These are phyloP conservation scores for Colletotrichum musae DNA, from an alignment of 2,329 filamentous ascomycete species.

Conservation along the genomic window DNA sequence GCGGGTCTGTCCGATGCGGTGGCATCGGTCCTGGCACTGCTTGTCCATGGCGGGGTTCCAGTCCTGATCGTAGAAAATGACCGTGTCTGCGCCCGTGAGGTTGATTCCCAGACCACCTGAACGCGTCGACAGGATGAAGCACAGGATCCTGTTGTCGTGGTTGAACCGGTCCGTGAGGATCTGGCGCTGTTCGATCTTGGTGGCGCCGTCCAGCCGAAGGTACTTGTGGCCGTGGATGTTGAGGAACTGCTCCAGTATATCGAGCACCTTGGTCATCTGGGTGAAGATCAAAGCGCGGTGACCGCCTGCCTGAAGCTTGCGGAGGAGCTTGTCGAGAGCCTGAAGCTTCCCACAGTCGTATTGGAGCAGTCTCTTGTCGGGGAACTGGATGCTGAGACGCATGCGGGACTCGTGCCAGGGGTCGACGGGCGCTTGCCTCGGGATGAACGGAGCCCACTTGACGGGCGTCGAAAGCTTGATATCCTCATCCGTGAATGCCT, in stretches of 20 bases:
- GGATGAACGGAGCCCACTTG: conserved; percentile 69
- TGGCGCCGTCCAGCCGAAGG: conserved; percentile 94
- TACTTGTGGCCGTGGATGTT: conserved; percentile 99
- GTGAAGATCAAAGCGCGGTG: conserved; percentile 98
- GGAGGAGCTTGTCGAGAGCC: conserved; percentile 86
- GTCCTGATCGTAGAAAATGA: conserved; percentile 99
- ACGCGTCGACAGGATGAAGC: conserved; percentile 94
- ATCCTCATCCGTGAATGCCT: conserved; percentile 70
- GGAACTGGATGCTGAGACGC: conserved; percentile 94
- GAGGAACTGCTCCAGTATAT: conserved; percentile 97
- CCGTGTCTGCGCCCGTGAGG: conserved; percentile 94
- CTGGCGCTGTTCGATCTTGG: conserved; percentile 95
- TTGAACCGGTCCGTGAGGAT: conserved; percentile 98
- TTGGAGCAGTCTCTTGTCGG: conserved; percentile 94
- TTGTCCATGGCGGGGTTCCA: conserved; percentile 99
- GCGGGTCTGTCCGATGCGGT: conserved; percentile 96
- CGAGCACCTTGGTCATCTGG: conserved; percentile 98
- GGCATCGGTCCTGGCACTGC: conserved; percentile 96
- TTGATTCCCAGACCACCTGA: conserved; percentile 97
- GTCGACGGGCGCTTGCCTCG: conserved; percentile 73
- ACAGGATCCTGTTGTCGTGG: conserved; percentile 90
- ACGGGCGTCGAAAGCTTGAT: conserved; percentile 71
- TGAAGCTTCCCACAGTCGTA: conserved; percentile 99
- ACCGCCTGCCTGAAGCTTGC: conserved; percentile 88
- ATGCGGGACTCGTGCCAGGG: conserved; percentile 96